Conservation (phyloP, 176 grass and related monocot species). For the Aegilops longissima region DNA sequence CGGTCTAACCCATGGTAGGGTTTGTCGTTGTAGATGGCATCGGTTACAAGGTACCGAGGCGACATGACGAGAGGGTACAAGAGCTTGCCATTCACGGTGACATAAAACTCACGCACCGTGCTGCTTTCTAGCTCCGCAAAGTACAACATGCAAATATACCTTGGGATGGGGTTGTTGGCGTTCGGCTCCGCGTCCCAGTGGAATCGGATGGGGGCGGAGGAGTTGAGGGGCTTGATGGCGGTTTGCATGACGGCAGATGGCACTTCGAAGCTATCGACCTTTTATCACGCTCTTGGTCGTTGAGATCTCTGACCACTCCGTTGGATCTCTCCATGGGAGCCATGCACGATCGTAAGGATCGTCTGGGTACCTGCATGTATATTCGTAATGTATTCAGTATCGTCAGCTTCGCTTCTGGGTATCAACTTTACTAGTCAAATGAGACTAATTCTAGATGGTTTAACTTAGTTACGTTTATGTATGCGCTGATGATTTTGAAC, state of each 20-base stretch:
- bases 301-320: not conserved
- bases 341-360: slow-evolving; percentile 36
- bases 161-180: not conserved
- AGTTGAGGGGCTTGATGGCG: slow-evolving; percentile 16
- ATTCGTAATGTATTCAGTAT: too few species aligned
- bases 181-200: not conserved
- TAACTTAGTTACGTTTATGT: too few species aligned
- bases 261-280: not conserved
- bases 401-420: too few species aligned
- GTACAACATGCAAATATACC: slow-evolving; percentile 12
- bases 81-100: not conserved
- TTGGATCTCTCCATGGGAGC: not conserved
- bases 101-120: slow-evolving; percentile 1
- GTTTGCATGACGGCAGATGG: slow-evolving; percentile 47
- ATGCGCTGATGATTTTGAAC: too few species aligned
- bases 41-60: not conserved
- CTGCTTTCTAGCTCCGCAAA: slow-evolving; percentile 27
- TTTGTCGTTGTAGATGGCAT: not conserved
- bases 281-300: slow-evolving; percentile 1
- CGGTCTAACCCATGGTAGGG: too few species aligned
- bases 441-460: too few species aligned
- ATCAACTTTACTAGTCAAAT: too few species aligned
- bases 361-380: slow-evolving; percentile 23
- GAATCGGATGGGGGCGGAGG: slow-evolving; percentile 26
- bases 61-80: not conserved